Conservation (phyloP, 1,284 basidiomycete species). For the Jaminaea rosea region DNA sequence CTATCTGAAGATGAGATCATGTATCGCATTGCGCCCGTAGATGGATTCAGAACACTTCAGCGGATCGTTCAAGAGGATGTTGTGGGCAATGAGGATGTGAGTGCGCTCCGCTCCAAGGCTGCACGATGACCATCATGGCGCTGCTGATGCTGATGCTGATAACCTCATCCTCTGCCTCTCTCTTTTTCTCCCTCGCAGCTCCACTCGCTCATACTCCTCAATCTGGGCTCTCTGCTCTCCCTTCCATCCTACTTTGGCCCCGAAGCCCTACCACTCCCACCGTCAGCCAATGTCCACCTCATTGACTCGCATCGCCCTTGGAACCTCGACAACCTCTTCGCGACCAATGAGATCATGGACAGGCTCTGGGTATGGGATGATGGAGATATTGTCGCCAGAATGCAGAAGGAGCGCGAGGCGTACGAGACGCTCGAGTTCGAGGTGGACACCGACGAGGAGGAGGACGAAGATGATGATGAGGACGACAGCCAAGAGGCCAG, state of each 20-base stretch:
- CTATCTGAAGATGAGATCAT: slow-evolving; percentile 89
- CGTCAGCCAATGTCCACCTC: slow-evolving; percentile 63
- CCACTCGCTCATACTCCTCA: slow-evolving; percentile 80
- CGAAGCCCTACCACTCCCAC: slow-evolving; percentile 25
- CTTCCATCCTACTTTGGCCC: slow-evolving; percentile 56
- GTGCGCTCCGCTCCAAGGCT: slow-evolving; percentile 17
- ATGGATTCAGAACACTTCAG: slow-evolving; percentile 69
- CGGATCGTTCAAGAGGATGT: slow-evolving; percentile 59
- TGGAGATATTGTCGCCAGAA: slow-evolving; percentile 27
- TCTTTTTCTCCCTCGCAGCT: slow-evolving; percentile 59
- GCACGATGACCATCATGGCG: too few species aligned
- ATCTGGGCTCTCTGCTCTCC: slow-evolving; percentile 82
- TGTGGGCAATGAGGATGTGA: slow-evolving; percentile 61
- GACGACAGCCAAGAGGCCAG: slow-evolving; percentile 48
- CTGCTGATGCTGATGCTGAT: slow-evolving; percentile 16
- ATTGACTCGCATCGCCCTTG: slow-evolving; percentile 89
- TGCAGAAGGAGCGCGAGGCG: slow-evolving; percentile 28
- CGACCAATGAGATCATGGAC: slow-evolving; percentile 50
- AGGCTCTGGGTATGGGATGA: slow-evolving; percentile 43
- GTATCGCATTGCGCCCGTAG: slow-evolving; percentile 82
- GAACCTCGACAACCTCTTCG: slow-evolving; percentile 81
- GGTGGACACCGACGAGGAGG: slow-evolving; percentile 48
- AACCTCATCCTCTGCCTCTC: slow-evolving; percentile 6
- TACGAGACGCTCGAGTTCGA: slow-evolving; percentile 49
- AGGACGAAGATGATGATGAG: slow-evolving; percentile 9